phyloP scores from a whole-genome alignment of 2,329 filamentous ascomycete genomes.

The Cladophialophora carrionii region DNA sequence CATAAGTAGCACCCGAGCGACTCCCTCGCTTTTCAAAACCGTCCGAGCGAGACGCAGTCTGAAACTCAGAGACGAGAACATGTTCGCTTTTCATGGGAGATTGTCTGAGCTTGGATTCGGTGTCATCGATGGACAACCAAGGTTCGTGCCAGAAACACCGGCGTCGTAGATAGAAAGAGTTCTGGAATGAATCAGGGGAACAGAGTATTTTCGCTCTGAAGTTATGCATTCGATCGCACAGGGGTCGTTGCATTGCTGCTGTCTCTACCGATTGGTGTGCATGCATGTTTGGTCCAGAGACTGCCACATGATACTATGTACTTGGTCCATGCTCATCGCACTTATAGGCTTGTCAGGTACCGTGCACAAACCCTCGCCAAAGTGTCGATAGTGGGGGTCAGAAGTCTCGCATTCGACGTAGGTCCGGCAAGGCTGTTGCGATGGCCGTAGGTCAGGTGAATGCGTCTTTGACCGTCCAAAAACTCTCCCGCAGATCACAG shows the following conservation, averaged over 20 bases:
- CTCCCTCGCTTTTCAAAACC: background rate
- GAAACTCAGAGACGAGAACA: background rate
- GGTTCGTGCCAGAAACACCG: slow-evolving; percentile 1
- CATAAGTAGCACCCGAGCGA: background rate
- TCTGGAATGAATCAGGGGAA: slow-evolving; percentile 2
- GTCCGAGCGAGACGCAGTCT: background rate
- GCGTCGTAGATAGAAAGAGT: background rate
- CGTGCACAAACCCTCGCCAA: background rate
- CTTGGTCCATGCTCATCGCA: background rate
- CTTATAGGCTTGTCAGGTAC: background rate
- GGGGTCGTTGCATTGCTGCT: background rate
- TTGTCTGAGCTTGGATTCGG: background rate
- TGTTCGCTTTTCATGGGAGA: background rate
- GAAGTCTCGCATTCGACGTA: background rate
- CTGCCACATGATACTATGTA: background rate
- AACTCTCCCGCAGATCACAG: background rate
- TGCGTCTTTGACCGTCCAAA: background rate
- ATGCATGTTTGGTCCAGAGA: background rate
- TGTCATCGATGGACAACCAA: background rate
- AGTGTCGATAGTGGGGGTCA: background rate
- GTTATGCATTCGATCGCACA: background rate
- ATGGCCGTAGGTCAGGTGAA: background rate
- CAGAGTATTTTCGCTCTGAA: background rate
- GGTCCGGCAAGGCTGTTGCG: background rate
- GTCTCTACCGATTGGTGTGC: background rate